A percentile compares a stretch with the other conserved stretches of the same genome.
Evolutionary conservation across 768 basidiomycete genomes (phyloP).

Genomic region (Lentinula boryana): DNA sequence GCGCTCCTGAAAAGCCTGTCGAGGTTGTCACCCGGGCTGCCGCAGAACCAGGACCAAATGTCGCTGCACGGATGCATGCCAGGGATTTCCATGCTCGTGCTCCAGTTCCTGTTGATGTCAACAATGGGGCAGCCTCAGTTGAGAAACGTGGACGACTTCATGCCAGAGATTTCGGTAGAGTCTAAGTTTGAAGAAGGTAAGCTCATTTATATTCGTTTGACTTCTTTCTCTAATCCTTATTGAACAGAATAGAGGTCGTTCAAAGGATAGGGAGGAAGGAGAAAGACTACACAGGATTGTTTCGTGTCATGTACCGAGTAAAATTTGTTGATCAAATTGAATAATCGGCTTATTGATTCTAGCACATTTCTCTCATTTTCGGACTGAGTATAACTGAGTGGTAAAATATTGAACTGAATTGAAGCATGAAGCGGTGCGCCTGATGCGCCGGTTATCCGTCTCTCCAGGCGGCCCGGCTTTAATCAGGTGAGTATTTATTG

Average conservation of each 20-base stretch:
- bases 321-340: not conserved
- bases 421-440: too few species aligned
- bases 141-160: not conserved
- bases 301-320: not conserved
- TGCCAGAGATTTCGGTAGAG: not conserved
- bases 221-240: not conserved
- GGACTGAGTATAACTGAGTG: too few species aligned
- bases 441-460: too few species aligned
- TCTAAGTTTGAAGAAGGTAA: not conserved
- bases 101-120: not conserved
- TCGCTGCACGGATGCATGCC: conserved; percentile 3
- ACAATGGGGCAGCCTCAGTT: not conserved
- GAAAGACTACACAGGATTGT: not conserved
- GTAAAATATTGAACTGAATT: too few species aligned
- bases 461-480: too few species aligned
- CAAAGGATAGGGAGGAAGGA: not conserved
- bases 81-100: conserved; percentile 5
- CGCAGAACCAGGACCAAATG: not conserved
- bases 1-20: not conserved
- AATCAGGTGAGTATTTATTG: too few species aligned
- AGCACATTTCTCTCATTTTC: not conserved
- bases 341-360: too few species aligned
- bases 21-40: not conserved
- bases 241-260: not conserved
- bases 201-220: not conserved